A percentile compares a stretch with the other conserved stretches of the same genome.
Conservation (phyloP, 225 moss, liverwort and hornwort genomes). For the Neckera pumila region DNA sequence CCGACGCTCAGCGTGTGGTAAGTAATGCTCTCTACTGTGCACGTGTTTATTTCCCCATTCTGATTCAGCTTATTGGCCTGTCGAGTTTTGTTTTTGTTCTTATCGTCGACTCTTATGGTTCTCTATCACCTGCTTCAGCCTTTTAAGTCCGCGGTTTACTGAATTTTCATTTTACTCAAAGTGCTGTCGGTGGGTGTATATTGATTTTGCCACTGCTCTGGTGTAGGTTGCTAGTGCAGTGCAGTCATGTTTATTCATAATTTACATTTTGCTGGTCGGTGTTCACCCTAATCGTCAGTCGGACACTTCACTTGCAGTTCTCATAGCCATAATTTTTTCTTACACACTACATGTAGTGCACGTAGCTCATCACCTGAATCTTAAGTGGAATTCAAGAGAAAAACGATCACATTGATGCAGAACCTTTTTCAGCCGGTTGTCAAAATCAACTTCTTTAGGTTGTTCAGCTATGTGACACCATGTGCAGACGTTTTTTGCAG, state of each 20-base stretch:
- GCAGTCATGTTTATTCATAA: background rate
- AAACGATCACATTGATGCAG: background rate
- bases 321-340: background rate
- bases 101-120: background rate
- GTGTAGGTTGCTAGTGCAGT: background rate
- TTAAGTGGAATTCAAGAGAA: background rate
- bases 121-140: background rate
- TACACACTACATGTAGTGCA: background rate
- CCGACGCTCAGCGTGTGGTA: conserved; percentile 89
- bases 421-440: background rate
- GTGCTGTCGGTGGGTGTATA: background rate
- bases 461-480: background rate
- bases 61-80: background rate
- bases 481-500: background rate
- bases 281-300: background rate
- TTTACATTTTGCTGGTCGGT: background rate
- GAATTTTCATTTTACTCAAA: background rate
- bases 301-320: background rate
- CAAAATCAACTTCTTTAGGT: background rate
- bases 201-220: background rate
- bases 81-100: background rate
- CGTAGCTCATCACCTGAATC: background rate
- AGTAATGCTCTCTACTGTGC: background rate
- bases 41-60: background rate
- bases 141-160: background rate